These are phyloP conservation scores for Penicillium robsamsonii DNA, from an alignment of 495 filamentous ascomycete species.

Conservation along the genomic window DNA sequence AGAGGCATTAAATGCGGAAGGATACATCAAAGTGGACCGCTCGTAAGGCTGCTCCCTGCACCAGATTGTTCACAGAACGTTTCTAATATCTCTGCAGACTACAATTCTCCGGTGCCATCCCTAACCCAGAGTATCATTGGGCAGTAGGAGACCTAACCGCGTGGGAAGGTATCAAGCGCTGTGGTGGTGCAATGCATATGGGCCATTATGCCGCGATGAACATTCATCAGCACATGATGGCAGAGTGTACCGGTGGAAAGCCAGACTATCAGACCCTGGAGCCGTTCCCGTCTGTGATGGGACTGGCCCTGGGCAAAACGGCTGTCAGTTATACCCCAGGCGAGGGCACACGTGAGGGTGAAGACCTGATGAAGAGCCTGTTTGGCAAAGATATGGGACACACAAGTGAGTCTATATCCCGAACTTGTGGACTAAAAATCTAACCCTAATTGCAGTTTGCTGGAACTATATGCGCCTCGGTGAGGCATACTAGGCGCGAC, in stretches of 20 bases:
- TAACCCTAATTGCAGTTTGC: slow-evolving; percentile 44
- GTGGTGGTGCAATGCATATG: slow-evolving; percentile 66
- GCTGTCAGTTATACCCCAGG: slow-evolving; percentile 57
- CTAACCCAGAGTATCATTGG: slow-evolving; percentile 57
- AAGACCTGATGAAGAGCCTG: slow-evolving; percentile 56
- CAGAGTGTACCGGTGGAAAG: slow-evolving; percentile 29
- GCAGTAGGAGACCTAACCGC: slow-evolving; percentile 47
- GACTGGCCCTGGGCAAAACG: slow-evolving; percentile 62
- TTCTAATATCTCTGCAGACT: slow-evolving; percentile 30
- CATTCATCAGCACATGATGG: slow-evolving; percentile 56
- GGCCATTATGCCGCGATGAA: slow-evolving; percentile 60
- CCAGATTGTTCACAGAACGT: neutral
- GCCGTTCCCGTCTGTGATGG: slow-evolving; percentile 61
- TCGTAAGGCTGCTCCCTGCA: slow-evolving; percentile 19
- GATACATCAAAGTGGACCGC: slow-evolving; percentile 55
- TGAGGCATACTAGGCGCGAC: slow-evolving; percentile 21
- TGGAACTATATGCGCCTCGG: slow-evolving; percentile 55
- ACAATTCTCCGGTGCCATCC: slow-evolving; percentile 41
- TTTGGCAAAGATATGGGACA: slow-evolving; percentile 69
- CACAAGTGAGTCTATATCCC: slow-evolving; percentile 34
- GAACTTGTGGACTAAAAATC: neutral
- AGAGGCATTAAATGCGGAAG: slow-evolving; percentile 48
- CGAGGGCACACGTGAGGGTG: slow-evolving; percentile 51
- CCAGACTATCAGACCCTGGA: slow-evolving; percentile 45
- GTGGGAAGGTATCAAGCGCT: slow-evolving; percentile 71